phyloP scores from a whole-genome alignment of 163 green algal species.

The Smithsoniella earleae region DNA sequence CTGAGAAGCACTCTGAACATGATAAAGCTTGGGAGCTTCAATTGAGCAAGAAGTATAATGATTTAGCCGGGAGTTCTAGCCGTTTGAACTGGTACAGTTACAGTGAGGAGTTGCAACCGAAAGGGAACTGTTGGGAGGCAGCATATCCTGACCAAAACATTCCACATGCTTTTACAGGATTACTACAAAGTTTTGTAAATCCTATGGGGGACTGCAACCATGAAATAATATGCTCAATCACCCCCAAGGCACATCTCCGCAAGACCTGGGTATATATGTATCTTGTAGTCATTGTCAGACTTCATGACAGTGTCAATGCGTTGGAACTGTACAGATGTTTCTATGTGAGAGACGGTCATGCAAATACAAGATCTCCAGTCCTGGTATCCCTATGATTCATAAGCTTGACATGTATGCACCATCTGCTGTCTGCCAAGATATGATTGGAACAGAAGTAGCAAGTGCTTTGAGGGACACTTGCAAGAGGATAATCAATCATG shows the following conservation, averaged over 20 bases:
- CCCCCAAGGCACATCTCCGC: background rate
- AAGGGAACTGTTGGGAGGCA: background rate
- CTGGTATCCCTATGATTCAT: conserved; percentile 19
- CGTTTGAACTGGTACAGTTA: background rate
- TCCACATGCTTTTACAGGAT: conserved; percentile 24
- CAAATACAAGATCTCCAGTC: conserved; percentile 16
- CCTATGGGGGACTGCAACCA: conserved; percentile 22
- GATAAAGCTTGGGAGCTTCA: conserved; percentile 29
- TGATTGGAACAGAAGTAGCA: background rate
- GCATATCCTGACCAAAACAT: conserved; percentile 24
- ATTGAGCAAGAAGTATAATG: conserved; percentile 30
- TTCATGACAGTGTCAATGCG: background rate
- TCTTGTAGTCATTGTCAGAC: background rate
- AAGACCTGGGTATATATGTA: no score
- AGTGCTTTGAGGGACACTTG: background rate
- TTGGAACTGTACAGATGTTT: conserved; percentile 23
- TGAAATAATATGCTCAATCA: conserved; percentile 27
- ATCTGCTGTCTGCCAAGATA: no score
- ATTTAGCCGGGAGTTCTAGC: background rate
- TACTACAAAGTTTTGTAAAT: background rate
- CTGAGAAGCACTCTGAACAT: conserved; percentile 26
- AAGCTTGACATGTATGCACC: conserved; percentile 23
- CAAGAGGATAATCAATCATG: background rate
- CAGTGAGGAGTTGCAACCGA: background rate
- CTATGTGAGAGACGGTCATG: conserved; percentile 14